phyloP scores from a whole-genome alignment of 2,329 filamentous ascomycete species.

The Verticillium klebahnii region DNA sequence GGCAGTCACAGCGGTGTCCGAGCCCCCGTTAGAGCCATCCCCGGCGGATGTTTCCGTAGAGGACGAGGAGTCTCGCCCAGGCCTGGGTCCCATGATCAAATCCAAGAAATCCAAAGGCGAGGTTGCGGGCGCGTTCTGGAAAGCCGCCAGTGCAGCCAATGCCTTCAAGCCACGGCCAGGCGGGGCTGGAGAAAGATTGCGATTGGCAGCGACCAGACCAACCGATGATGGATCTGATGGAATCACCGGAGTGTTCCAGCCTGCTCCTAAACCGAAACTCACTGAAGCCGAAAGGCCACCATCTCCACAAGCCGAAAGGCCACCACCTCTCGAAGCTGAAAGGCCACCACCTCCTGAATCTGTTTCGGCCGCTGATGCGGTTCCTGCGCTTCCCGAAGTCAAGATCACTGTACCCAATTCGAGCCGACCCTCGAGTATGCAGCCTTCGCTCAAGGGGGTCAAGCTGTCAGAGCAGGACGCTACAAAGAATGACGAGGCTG shows the following conservation, averaged over 20 bases:
- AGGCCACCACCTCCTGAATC: constrained; percentile 17
- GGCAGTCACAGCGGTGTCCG: constrained; percentile 15
- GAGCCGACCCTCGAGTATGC: constrained; percentile 32
- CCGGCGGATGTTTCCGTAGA: constrained; percentile 7
- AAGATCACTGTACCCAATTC: constrained; percentile 49
- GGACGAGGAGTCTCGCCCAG: constrained; percentile 54
- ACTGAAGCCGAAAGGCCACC: constrained; percentile 44
- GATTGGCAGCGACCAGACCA: constrained; percentile 52
- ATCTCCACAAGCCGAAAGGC: constrained; percentile 51
- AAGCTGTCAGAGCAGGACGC: constrained; percentile 6
- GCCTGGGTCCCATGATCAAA: constrained; percentile 87
- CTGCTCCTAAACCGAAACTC: constrained; percentile 52
- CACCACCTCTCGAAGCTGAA: constrained; percentile 24
- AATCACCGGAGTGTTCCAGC: constrained; percentile 82
- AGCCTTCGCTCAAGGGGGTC: constrained; percentile 30
- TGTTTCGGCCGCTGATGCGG: constrained; percentile 20
- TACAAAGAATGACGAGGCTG: constrained; percentile 16
- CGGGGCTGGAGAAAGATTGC: constrained; percentile 76
- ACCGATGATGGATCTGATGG: constrained; percentile 70
- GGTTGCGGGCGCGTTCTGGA: constrained; percentile 71
- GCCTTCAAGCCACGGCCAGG: constrained; percentile 83
- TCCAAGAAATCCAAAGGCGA: constrained; percentile 69
- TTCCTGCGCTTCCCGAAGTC: constrained; percentile 48
- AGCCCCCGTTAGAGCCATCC: constrained; percentile 19
- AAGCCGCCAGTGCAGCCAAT: constrained; percentile 67